Base-by-base conservation (phyloP, 345 rosid species). In the Mercurialis annua region DNA sequence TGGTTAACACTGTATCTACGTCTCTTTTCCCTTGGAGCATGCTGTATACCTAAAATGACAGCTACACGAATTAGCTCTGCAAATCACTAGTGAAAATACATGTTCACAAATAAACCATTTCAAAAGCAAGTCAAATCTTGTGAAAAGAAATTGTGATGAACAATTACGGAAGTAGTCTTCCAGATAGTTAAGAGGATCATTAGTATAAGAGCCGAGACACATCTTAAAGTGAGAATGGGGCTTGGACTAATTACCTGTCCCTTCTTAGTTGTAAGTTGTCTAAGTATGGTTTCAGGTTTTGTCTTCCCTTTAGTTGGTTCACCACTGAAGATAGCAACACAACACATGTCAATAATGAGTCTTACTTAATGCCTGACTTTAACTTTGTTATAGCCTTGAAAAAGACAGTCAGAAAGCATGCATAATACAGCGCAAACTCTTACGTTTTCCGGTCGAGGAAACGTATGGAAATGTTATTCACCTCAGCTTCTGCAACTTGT, bases 1-100 rank as follows among this genome's bases (percentile, higher is more conserved):
- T 92, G 33, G 96, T 88, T 75, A 87, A 77, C 63, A 90, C 91
- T 65, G 97, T 92, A 75, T 90, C 98, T 56, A 83, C 97, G 70
- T 92, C 96, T 70, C 96, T 86, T 76, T 90, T 88, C 66, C 98
- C 96, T 81, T 86, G 98, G 79, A 90, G 84, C 97, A 92, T 84
- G 75, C 98, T 92, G 76, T 90, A 88, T 12, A 92, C 96, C 98
- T 90, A 26, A 46, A 51, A 64, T 38, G 38, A 14, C 24, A 40
- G 29, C 23, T 14, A 14, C 36, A 26, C 17, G 10, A 36, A 17
- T 64, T 31, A 44, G 55, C 23, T n/a, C n/a, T 6, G 6, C 40
- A 46, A n/a, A n/a, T 14, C 30, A 27, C 59, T 18, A 30, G 52
- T 10, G 44, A 11, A 66, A 17, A 20, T 38, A 50, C 40, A 20